Conservation (phyloP, 2,329 filamentous ascomycete genomes). For the Drechslerella stenobrocha region DNA sequence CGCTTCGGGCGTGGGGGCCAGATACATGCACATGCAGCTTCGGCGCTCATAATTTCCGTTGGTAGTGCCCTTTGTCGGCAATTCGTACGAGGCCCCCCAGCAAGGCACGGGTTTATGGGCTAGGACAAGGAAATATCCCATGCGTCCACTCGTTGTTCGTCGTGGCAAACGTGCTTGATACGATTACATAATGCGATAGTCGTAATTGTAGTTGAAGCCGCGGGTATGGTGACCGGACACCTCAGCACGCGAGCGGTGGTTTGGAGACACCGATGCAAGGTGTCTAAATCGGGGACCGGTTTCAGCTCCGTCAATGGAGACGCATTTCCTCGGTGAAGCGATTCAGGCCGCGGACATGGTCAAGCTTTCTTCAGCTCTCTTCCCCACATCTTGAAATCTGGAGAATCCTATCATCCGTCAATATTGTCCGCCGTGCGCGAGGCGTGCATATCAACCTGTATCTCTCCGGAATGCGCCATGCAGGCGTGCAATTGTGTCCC, state of each 20-base stretch:
- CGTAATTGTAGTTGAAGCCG: too few species aligned
- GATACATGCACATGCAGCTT: neutral
- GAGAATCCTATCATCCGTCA: neutral
- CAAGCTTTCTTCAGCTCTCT: neutral
- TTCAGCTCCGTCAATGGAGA: neutral
- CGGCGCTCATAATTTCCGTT: constrained; percentile 38
- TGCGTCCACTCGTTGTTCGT: neutral
- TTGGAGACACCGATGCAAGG: constrained; percentile 3
- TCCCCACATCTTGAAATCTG: neutral
- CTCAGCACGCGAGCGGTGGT: constrained; percentile 13
- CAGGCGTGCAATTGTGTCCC: neutral
- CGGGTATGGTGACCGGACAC: constrained; percentile 7
- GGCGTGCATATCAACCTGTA: neutral
- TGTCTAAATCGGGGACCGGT: neutral
- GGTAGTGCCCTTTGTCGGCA: constrained; percentile 1
- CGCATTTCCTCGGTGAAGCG: neutral
- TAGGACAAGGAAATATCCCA: too few species aligned
- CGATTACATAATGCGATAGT: too few species aligned
- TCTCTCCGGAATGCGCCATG: neutral
- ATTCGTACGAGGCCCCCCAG: constrained; percentile 44
- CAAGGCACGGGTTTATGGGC: constrained; percentile 10
- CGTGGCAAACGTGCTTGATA: neutral
- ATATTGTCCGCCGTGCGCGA: neutral
- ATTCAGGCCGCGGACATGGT: neutral
- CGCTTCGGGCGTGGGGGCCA: constrained; percentile 41